Evolutionary conservation across 768 basidiomycete genomes (phyloP).

Genomic region (Boletus bicolor): DNA sequence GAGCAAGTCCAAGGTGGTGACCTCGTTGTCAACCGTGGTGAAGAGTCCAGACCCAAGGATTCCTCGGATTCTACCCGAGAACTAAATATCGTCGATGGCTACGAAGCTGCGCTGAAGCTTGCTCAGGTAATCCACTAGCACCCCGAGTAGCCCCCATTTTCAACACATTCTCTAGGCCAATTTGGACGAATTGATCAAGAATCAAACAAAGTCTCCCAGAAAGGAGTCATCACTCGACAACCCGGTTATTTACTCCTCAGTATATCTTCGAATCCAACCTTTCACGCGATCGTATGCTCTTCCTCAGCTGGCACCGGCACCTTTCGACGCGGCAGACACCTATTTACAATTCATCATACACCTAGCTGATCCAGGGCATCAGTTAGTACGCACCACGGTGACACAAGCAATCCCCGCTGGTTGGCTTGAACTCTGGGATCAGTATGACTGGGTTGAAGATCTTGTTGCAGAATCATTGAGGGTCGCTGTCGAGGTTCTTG

Average conservation of each 20-base stretch:
- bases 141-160: background rate
- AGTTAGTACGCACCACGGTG: slow-evolving; percentile 69
- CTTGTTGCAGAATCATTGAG: slow-evolving; percentile 82
- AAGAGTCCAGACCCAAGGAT: slow-evolving; percentile 71
- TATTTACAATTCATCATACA: slow-evolving; percentile 64
- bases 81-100: slow-evolving; percentile 79
- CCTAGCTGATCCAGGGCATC: slow-evolving; percentile 74
- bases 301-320: slow-evolving; percentile 29
- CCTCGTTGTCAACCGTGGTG: slow-evolving; percentile 80
- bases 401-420: slow-evolving; percentile 80
- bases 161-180: slow-evolving; percentile 54
- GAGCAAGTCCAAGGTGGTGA: slow-evolving; percentile 95
- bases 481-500: slow-evolving; percentile 83
- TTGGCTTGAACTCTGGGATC: slow-evolving; percentile 90
- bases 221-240: slow-evolving; percentile 38
- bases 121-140: slow-evolving; percentile 57
- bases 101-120: slow-evolving; percentile 79
- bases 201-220: slow-evolving; percentile 40
- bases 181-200: slow-evolving; percentile 71
- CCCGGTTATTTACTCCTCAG: slow-evolving; percentile 80
- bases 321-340: slow-evolving; percentile 25
- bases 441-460: slow-evolving; percentile 96
- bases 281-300: slow-evolving; percentile 58
- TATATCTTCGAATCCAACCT: slow-evolving; percentile 93
- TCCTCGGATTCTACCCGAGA: slow-evolving; percentile 49